Percentiles rank a stretch among this genome's conserved stretches.
phyloP scores from a whole-genome alignment of 257 asterid genomes.

The Salvia splendens region DNA sequence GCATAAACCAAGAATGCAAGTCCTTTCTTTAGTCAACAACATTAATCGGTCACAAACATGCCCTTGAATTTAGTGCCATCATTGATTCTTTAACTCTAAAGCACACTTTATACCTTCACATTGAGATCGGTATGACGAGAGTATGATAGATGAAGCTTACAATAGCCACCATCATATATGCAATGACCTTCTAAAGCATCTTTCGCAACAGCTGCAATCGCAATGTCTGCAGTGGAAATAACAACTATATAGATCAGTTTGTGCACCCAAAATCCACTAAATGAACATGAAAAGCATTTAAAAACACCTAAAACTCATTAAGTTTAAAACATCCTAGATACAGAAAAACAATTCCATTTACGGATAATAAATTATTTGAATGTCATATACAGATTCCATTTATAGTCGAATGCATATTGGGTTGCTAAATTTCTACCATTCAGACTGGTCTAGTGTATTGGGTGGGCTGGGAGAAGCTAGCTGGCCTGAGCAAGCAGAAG shows the following conservation, averaged over 20 bases:
- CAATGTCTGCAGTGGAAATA: slow-evolving; percentile 47
- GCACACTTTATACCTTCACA: slow-evolving; percentile 71
- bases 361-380: not conserved
- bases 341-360: slow-evolving; percentile 13
- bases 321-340: slow-evolving; percentile 2
- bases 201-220: slow-evolving; percentile 75
- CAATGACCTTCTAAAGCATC: slow-evolving; percentile 86
- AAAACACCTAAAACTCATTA: slow-evolving; percentile 3
- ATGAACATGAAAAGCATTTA: slow-evolving; percentile 3
- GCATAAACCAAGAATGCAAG: slow-evolving; percentile 35
- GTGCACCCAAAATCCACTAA: slow-evolving; percentile 7
- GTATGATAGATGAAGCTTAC: slow-evolving; percentile 96
- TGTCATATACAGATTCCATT: not conserved
- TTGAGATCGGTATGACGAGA: slow-evolving; percentile 98
- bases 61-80: slow-evolving; percentile 18
- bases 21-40: slow-evolving; percentile 18
- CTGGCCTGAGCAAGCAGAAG: not conserved
- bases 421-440: slow-evolving; percentile 12
- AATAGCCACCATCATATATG: slow-evolving; percentile 97
- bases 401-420: not conserved
- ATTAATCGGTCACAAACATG: slow-evolving; percentile 25
- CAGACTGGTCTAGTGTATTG: not conserved
- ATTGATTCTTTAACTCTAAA: slow-evolving; percentile 35
- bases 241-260: slow-evolving; percentile 20
- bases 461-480: not conserved